Percentiles rank a stretch among this genome's conserved stretches.
These are phyloP conservation scores for Scenedesmus sp. DNA, from an alignment of 163 green algal species.

Conservation along the genomic window DNA sequence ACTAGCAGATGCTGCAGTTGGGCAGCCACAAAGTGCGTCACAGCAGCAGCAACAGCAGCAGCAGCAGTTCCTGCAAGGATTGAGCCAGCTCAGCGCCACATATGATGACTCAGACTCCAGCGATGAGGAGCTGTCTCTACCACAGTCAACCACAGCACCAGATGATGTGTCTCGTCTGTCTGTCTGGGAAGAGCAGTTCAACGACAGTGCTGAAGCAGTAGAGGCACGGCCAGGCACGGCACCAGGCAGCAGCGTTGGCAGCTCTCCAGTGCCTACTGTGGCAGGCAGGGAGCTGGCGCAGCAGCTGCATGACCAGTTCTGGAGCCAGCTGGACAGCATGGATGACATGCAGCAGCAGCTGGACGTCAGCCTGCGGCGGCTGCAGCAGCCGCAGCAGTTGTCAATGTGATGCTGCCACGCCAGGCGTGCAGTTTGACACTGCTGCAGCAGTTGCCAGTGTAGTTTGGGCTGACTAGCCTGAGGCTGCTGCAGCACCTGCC, in stretches of 20 bases:
- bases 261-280: background rate
- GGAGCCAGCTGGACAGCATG: constrained; percentile 10
- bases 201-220: background rate
- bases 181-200: background rate
- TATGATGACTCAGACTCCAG: background rate
- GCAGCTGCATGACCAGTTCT: constrained; percentile 6
- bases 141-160: background rate
- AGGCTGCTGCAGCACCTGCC: too few relatives aligned
- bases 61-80: background rate
- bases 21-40: background rate
- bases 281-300: background rate
- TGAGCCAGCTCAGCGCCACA: background rate
- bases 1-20: background rate
- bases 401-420: background rate
- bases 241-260: background rate
- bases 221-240: background rate
- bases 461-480: too few relatives aligned
- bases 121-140: background rate
- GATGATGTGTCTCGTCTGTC: background rate
- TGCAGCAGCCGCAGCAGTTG: background rate
- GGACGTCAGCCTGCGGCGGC: background rate
- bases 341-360: constrained; percentile 5
- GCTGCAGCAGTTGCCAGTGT: too few relatives aligned
- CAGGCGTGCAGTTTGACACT: too few relatives aligned
- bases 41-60: background rate